Base-by-base conservation (phyloP, 345 rosid genomes). In the Ceriops decandra region DNA sequence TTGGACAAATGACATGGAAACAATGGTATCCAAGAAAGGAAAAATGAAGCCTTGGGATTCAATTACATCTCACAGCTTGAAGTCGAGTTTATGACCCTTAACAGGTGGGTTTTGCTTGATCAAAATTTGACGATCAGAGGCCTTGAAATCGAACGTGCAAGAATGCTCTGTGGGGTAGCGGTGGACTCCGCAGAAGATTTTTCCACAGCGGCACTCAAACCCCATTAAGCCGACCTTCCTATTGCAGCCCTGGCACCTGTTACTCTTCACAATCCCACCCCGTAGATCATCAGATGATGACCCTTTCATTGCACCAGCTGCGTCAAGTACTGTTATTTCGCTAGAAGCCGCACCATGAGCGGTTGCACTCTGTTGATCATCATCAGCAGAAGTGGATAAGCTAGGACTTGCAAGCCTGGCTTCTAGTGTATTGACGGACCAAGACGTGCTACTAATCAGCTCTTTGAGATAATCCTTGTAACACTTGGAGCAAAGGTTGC, bases 161-260 rank as follows among this genome's bases (percentile, higher is more conserved):
- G 75, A 52, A 53, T 85, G 86, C 10, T 80, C 77, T 16, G 75
- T 49, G 0, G 85, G 66, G 59, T 78, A 72, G 0, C 84, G 74
- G 33, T 82, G 86, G 5, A 27, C 26, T 9, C 73, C 78, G 0
- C 85, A 82, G 20, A 72, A 73, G 47, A 63, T 27, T 0, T 74
- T 32, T 16, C 82, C 88, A 13, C 88, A 79, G 0, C 71, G 64
- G 61, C 74, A 79, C 0, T 22, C 47, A 19, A 79, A 74, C 5
- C 79, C 79, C 2, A 38, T 16, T 26, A 68, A 28, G 0, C 82
- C 79, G 32, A 74, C 62, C 30, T 58, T 78, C 67, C 67, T 74
- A 31, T 42, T 42, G 72, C 78, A 74, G 13, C 35, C 21, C 3
- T 60, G 46, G 71, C 79, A 74, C 31, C 73, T 47, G 0, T 24